These are phyloP conservation scores for Blastobotrys raffinosifermentans DNA, from an alignment of 1,139 yeast species.

Conservation along the genomic window DNA sequence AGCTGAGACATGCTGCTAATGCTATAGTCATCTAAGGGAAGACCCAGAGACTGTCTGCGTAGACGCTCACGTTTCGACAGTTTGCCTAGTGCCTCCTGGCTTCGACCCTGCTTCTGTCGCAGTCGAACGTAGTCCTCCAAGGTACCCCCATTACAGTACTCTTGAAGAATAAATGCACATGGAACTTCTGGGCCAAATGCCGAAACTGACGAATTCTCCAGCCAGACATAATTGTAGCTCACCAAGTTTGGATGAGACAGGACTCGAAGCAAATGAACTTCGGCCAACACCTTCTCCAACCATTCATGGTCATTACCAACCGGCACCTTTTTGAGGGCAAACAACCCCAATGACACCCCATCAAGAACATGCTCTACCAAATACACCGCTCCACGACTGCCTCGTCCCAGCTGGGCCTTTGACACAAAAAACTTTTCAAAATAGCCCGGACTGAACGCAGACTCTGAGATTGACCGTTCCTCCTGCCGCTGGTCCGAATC, in stretches of 20 bases:
- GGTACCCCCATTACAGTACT: constrained; percentile 85
- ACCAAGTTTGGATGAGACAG: constrained; percentile 59
- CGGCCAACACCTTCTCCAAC: constrained; percentile 65
- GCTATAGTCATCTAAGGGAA: not conserved
- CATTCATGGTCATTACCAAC: constrained; percentile 69
- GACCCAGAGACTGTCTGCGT: not conserved
- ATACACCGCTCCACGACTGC: constrained; percentile 78
- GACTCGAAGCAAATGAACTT: constrained; percentile 59
- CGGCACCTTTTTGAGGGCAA: constrained; percentile 78
- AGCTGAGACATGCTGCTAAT: constrained; percentile 22
- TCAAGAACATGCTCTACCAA: constrained; percentile 76
- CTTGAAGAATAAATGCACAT: constrained; percentile 77
- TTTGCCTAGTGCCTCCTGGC: not conserved
- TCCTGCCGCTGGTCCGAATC: constrained; percentile 5
- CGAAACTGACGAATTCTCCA: constrained; percentile 62
- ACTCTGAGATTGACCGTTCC: constrained; percentile 18
- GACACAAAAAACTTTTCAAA: constrained; percentile 59
- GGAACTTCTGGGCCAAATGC: constrained; percentile 62
- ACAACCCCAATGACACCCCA: constrained; percentile 64
- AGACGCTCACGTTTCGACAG: not conserved
- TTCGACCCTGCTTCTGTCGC: constrained; percentile 7
- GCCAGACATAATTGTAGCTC: constrained; percentile 87
- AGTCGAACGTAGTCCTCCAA: constrained; percentile 52
- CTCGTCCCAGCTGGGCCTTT: constrained; percentile 56
- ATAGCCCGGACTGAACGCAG: constrained; percentile 65